These are phyloP conservation scores for Graphiopsis chlorocephala DNA, from an alignment of 2,329 filamentous ascomycete genomes.

Conservation along the genomic window DNA sequence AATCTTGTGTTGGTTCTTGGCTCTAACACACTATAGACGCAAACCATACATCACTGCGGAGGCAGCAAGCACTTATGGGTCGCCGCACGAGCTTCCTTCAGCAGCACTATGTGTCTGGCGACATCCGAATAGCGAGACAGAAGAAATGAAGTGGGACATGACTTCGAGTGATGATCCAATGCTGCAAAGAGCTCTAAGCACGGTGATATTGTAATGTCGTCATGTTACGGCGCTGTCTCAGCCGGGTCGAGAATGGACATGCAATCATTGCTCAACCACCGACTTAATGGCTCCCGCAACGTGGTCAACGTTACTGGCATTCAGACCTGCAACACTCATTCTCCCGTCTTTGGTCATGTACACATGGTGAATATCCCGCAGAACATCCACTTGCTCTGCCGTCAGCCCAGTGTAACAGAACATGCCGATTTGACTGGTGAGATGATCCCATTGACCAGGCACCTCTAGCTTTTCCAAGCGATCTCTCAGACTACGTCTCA, in stretches of 20 bases:
- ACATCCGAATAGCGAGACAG: no score
- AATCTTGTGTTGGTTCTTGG: not conserved
- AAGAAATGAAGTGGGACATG: no score
- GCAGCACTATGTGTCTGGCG: no score
- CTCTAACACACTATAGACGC: not conserved
- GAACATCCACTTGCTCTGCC: slow-evolving; percentile 78
- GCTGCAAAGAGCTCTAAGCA: no score
- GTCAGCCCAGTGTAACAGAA: slow-evolving; percentile 93
- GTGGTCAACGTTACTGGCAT: slow-evolving; percentile 82
- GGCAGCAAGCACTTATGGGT: not conserved
- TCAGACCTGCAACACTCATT: slow-evolving; percentile 91
- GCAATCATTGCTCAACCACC: slow-evolving; percentile 53
- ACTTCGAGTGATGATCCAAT: no score
- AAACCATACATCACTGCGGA: not conserved
- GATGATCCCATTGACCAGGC: slow-evolving; percentile 87
- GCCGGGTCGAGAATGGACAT: not conserved
- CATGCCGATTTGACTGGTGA: slow-evolving; percentile 95
- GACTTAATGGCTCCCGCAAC: slow-evolving; percentile 81
- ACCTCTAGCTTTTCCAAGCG: slow-evolving; percentile 78
- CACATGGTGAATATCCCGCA: slow-evolving; percentile 90
- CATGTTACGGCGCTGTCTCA: not conserved
- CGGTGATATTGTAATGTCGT: not conserved
- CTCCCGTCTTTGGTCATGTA: slow-evolving; percentile 93
- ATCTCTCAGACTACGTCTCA: slow-evolving; percentile 70
- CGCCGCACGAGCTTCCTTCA: no score